Evolutionary conservation across 2,329 filamentous ascomycete genomes (phyloP), one percentile per base, ranked within the genome.

Genomic region (Fusarium algeriense): DNA sequence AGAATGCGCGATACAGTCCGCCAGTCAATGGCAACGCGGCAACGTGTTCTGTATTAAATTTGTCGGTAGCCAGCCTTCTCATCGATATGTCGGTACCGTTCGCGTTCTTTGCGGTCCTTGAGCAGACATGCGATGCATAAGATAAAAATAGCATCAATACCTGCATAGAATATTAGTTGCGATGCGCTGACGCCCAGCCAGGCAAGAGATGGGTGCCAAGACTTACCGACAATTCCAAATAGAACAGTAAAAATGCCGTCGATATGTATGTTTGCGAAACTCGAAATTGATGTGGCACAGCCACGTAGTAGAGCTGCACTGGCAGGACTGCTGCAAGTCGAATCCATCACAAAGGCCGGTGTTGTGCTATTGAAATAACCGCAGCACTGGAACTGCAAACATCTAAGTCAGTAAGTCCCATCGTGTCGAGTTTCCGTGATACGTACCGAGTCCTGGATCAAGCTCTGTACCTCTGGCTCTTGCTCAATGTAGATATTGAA

Each of bases 41-140:
- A 26, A 28, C 17, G 26, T 15, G 23, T 49, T 23, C 20, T 30
- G 35, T 26, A 43, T 78, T 87, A 88, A 35, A 84, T 81, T 55
- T 85, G 80, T 67, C 80, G 81, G 70, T 83, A 82, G 56, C 90
- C 89, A 69, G 81, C 88, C 88, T 96, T 96, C 85, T 94, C 90
- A 78, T 95, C 93, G 76, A 96, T 95, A 77, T 92, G 87, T 64
- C 90, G 88, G 83, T 94, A 96, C 65, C 93, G 87, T 81, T 92
- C 90, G 76, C 89, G 89, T 83, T 96, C 93, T 82, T 92, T 92
- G 78, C 93, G 90, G 76, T 94, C 91, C 85, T 94, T 95, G 75
- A 94, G 85, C 46, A 96, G 85, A 81, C 93, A 94, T 34, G 91
- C 90, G 15, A 91, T 90, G 73, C 89, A 88, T 60, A 95, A 83